phyloP scores from a whole-genome alignment of 1,139 yeast genomes.

The Magnusiomyces fungicola region DNA sequence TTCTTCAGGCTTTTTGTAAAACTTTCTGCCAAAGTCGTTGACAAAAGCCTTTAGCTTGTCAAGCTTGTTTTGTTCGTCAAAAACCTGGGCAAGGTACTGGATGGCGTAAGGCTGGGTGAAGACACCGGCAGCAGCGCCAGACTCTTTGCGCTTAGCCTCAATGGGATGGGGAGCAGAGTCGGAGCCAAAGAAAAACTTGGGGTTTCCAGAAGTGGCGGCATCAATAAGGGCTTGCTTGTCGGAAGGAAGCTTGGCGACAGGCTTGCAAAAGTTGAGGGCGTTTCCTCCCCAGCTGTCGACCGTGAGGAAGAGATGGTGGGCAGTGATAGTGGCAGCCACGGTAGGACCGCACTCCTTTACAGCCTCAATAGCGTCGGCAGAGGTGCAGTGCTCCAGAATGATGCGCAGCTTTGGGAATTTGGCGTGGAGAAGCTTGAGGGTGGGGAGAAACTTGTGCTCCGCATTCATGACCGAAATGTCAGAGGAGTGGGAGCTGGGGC shows the following conservation, averaged over 20 bases:
- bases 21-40: constrained; percentile 59
- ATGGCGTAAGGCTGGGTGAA: constrained; percentile 82
- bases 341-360: constrained; percentile 61
- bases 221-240: constrained; percentile 72
- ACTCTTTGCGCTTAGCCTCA: constrained; percentile 63
- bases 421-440: constrained; percentile 62
- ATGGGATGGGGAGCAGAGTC: constrained; percentile 97
- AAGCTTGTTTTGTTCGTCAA: constrained; percentile 57
- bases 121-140: constrained; percentile 95
- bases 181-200: constrained; percentile 92
- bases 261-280: constrained; percentile 91
- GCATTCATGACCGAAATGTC: constrained; percentile 86
- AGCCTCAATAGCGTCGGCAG: constrained; percentile 76
- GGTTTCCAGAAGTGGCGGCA: constrained; percentile 89
- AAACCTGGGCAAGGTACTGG: constrained; percentile 79
- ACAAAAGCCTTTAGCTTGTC: constrained; percentile 68
- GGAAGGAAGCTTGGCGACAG: constrained; percentile 88
- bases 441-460: constrained; percentile 90
- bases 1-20: constrained; percentile 45
- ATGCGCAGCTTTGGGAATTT: constrained; percentile 86
- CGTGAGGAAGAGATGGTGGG: constrained; percentile 84
- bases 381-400: constrained; percentile 91
- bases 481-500: constrained; percentile 43
- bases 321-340: constrained; percentile 92
- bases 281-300: constrained; percentile 97